phyloP scores from a whole-genome alignment of 495 filamentous ascomycete genomes.

The Saxophila tyrrhenica region DNA sequence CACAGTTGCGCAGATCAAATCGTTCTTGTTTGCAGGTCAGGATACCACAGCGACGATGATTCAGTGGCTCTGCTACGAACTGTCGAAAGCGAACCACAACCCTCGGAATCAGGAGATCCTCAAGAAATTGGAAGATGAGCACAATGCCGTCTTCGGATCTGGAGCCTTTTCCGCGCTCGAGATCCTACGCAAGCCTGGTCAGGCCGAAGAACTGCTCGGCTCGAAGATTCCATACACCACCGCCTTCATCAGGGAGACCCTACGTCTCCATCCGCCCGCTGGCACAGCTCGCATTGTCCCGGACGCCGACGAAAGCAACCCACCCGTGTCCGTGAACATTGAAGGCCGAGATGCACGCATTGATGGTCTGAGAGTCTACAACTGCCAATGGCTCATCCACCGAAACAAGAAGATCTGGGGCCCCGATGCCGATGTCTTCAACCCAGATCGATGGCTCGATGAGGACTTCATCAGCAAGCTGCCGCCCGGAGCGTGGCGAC shows the following conservation, averaged over 20 bases:
- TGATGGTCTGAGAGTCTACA: slow-evolving; percentile 28
- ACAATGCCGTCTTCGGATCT: slow-evolving; percentile 28
- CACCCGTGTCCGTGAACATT: slow-evolving; percentile 3
- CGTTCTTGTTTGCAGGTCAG: slow-evolving; percentile 34
- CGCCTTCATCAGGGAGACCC: slow-evolving; percentile 36
- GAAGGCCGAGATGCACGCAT: slow-evolving; percentile 7
- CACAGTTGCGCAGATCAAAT: slow-evolving; percentile 22
- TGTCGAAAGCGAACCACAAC: slow-evolving; percentile 19
- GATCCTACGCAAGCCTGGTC: slow-evolving; percentile 24
- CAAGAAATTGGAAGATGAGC: slow-evolving; percentile 23
- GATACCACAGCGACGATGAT: slow-evolving; percentile 29
- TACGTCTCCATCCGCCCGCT: slow-evolving; percentile 31
- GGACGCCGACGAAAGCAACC: background rate
- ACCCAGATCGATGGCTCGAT: slow-evolving; percentile 1
- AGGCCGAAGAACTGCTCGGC: slow-evolving; percentile 14
- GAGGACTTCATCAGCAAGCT: background rate
- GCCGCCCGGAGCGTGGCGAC: background rate
- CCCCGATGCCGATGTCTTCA: slow-evolving; percentile 1
- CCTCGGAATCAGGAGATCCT: slow-evolving; percentile 3
- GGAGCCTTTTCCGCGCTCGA: slow-evolving; percentile 5
- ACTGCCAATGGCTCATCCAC: slow-evolving; percentile 24
- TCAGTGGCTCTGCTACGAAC: slow-evolving; percentile 24
- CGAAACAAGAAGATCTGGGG: slow-evolving; percentile 28
- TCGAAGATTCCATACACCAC: slow-evolving; percentile 25
- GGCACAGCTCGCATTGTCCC: slow-evolving; percentile 7